Evolutionary conservation across 2,329 filamentous ascomycete genomes (phyloP), one percentile per base, ranked within the genome.

Genomic region (Cordyceps farinosa): DNA sequence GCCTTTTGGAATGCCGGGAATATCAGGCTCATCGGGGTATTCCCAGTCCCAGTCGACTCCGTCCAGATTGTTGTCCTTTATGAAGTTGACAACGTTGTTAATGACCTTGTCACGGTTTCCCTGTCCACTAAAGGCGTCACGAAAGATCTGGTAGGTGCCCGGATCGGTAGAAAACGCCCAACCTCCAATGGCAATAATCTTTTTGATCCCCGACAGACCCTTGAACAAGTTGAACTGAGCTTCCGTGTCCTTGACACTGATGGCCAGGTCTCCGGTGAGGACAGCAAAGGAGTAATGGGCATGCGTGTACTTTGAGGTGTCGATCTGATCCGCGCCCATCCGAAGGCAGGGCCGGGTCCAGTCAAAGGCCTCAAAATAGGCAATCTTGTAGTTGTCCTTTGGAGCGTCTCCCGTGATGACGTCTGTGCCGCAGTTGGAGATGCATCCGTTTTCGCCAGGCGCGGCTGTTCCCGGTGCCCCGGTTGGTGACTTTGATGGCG

Each of bases 41-140:
- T 50, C 45, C 79, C 78, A 82, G 63, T 79, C 76, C 30, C 78
- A 65, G 56, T 79, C 77, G 5, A 79, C 62, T 0, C 78, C 77
- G 50, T 78, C 77, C 0, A 80, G 64, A 7, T 65, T 57, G 15
- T 76, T 36, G 11, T 79, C 32, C n/a, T 73, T 63, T 63, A 79
- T 5, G 67, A 82, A 76, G 40, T 76, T 60, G 61, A 71, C 69
- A 44, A 77, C 47, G 64, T 76, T 75, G 36, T 67, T 63, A 11
- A 70, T 66, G 44, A 81, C 70, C 2, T 10, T 70, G 5, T 66
- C 56, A 0, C 76, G 70, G 51, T 82, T 78, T 1, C 44, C 27
- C 0, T 69, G 56, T 32, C 45, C 17, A 48, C 32, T 65, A 1
- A 68, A 66, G 3, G 42, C 69, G 7, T 69, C 38, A 0, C 69